A percentile compares a stretch with the other conserved stretches of the same genome.
These are phyloP conservation scores for Aspergillus flavus DNA, from an alignment of 2,329 filamentous ascomycete species.

Conservation along the genomic window DNA sequence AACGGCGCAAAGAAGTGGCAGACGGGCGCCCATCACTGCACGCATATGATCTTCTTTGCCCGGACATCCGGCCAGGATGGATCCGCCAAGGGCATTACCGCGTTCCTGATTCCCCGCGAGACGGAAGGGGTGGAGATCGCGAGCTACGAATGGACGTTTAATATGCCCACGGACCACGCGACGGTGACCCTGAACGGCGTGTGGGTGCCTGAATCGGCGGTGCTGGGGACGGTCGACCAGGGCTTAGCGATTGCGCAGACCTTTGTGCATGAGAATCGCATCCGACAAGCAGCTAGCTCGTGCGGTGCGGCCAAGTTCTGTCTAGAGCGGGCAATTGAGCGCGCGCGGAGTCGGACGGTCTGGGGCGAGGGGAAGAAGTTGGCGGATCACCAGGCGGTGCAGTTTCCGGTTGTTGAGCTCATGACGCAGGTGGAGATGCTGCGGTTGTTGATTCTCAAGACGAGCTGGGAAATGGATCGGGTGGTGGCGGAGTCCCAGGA, in stretches of 20 bases:
- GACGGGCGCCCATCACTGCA: slow-evolving; percentile 64
- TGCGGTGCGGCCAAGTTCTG: slow-evolving; percentile 58
- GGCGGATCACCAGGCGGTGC: not conserved
- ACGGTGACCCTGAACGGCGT: not conserved
- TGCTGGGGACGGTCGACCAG: slow-evolving; percentile 56
- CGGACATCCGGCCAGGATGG: slow-evolving; percentile 52
- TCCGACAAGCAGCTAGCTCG: slow-evolving; percentile 63
- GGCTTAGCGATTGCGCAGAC: slow-evolving; percentile 65
- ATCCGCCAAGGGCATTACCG: not conserved
- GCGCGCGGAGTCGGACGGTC: not conserved
- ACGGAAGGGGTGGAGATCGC: not conserved
- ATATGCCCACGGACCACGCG: not conserved
- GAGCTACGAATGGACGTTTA: not conserved
- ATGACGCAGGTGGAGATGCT: not conserved
- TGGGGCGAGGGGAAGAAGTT: not conserved
- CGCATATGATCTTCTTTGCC: slow-evolving; percentile 65
- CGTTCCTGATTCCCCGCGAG: not conserved
- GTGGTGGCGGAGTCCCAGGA: not conserved
- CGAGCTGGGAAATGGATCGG: not conserved
- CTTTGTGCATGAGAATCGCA: slow-evolving; percentile 67
- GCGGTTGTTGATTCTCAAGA: not conserved
- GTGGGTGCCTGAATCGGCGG: slow-evolving; percentile 24
- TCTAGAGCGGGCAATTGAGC: slow-evolving; percentile 42
- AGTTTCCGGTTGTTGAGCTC: not conserved
- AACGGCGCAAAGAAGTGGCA: slow-evolving; percentile 67